Conservation (phyloP, 1,284 basidiomycete species). For the Trichosporon ovoides region DNA sequence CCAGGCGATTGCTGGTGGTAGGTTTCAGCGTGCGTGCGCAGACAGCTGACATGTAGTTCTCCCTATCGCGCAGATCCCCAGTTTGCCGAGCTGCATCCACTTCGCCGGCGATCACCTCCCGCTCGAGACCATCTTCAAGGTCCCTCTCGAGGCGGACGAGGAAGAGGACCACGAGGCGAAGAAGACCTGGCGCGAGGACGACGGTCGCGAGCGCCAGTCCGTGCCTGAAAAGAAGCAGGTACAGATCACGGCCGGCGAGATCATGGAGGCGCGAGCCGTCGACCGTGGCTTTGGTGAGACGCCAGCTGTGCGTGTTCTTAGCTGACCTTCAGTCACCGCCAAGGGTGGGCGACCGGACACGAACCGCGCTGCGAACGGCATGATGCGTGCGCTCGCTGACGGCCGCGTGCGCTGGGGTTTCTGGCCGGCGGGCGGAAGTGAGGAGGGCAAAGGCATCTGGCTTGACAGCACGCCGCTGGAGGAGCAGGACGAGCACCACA, state of each 20-base stretch:
- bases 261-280: slow-evolving; percentile 70
- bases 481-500: slow-evolving; percentile 8
- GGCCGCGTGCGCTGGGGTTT: slow-evolving; percentile 77
- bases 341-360: slow-evolving; percentile 81
- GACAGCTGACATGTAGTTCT: slow-evolving; percentile 55
- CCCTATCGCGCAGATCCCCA: slow-evolving; percentile 82
- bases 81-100: slow-evolving; percentile 67
- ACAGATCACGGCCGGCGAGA: slow-evolving; percentile 55
- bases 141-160: slow-evolving; percentile 44
- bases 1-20: slow-evolving; percentile 55
- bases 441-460: slow-evolving; percentile 22
- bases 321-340: slow-evolving; percentile 59
- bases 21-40: slow-evolving; percentile 13
- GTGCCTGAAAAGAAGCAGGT: not conserved
- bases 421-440: slow-evolving; percentile 56
- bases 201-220: not conserved
- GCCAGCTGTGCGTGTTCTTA: slow-evolving; percentile 7
- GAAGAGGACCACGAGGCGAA: slow-evolving; percentile 35
- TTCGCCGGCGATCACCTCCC: slow-evolving; percentile 66
- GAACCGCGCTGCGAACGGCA: slow-evolving; percentile 78
- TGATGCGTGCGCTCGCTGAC: slow-evolving; percentile 72
- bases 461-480: slow-evolving; percentile 30
- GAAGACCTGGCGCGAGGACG: slow-evolving; percentile 33
- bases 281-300: slow-evolving; percentile 63
- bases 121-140: slow-evolving; percentile 64